Conservation (phyloP, 2,329 filamentous ascomycete species). For the Lizonia empirigonia region DNA sequence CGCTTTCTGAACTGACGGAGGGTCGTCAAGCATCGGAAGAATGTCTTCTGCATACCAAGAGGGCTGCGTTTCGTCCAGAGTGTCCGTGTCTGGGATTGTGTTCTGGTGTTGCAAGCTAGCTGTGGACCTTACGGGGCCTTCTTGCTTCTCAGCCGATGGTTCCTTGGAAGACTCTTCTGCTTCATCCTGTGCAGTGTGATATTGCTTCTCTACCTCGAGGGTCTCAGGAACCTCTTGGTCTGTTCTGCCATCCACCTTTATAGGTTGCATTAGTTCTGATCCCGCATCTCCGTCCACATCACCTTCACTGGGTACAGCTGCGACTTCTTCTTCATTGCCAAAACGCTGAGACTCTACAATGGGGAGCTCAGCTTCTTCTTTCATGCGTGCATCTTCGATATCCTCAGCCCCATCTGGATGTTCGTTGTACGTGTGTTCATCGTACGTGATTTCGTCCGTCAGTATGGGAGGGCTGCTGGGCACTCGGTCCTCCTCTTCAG, state of each 20-base stretch:
- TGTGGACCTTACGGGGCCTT: background rate
- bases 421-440: slow-evolving; percentile 36
- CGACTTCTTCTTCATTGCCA: background rate
- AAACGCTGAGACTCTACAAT: background rate
- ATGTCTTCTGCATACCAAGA: slow-evolving; percentile 25
- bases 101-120: slow-evolving; percentile 31
- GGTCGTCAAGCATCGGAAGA: background rate
- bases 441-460: slow-evolving; percentile 28
- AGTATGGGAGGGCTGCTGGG: slow-evolving; percentile 46
- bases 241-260: slow-evolving; percentile 14
- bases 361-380: slow-evolving; percentile 8
- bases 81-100: slow-evolving; percentile 43
- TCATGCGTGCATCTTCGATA: slow-evolving; percentile 30
- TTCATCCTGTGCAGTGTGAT: background rate
- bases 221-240: slow-evolving; percentile 35
- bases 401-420: slow-evolving; percentile 21
- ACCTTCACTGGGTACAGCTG: background rate
- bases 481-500: slow-evolving; percentile 38
- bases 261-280: slow-evolving; percentile 14
- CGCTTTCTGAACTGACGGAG: background rate
- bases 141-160: background rate
- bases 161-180: background rate
- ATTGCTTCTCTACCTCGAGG: slow-evolving; percentile 19
- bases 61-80: slow-evolving; percentile 43
- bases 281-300: slow-evolving; percentile 9